Conservation (phyloP, 1,284 basidiomycete species). For the Polyporus tsugae region DNA sequence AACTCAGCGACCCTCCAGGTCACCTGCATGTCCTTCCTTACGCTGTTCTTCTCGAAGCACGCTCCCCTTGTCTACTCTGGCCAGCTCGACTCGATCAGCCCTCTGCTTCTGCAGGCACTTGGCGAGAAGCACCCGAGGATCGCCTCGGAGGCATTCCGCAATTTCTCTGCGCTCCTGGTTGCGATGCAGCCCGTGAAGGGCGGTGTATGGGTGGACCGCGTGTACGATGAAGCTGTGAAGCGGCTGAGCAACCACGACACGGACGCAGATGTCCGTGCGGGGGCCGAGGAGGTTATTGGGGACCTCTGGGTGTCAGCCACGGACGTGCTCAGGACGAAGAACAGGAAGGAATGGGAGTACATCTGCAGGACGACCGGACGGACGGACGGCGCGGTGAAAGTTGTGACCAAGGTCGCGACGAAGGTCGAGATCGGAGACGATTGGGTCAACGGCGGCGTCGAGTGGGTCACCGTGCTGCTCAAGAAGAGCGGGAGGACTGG, state of each 20-base stretch:
- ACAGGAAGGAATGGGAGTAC: slow-evolving; percentile 79
- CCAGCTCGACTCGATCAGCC: slow-evolving; percentile 72
- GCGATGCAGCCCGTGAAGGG: slow-evolving; percentile 68
- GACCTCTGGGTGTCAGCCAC: slow-evolving; percentile 89
- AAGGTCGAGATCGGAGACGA: slow-evolving; percentile 73
- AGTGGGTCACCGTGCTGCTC: slow-evolving; percentile 82
- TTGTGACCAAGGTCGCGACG: slow-evolving; percentile 75
- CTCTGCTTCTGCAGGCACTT: slow-evolving; percentile 78
- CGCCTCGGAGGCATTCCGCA: slow-evolving; percentile 84
- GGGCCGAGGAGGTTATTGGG: slow-evolving; percentile 85
- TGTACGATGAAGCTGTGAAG: slow-evolving; percentile 80
- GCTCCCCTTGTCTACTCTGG: slow-evolving; percentile 68
- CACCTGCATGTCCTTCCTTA: slow-evolving; percentile 85
- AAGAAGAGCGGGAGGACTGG: slow-evolving; percentile 83
- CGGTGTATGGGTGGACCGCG: slow-evolving; percentile 66
- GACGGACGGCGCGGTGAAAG: slow-evolving; percentile 74
- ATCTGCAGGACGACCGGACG: slow-evolving; percentile 84
- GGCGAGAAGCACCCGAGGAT: slow-evolving; percentile 79
- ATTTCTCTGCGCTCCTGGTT: slow-evolving; percentile 76
- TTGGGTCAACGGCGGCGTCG: slow-evolving; percentile 84
- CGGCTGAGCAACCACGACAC: slow-evolving; percentile 85
- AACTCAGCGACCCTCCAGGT: slow-evolving; percentile 81
- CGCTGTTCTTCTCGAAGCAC: slow-evolving; percentile 86
- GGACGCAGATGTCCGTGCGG: slow-evolving; percentile 89
- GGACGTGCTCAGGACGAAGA: slow-evolving; percentile 68